Percentiles rank a stretch among this genome's conserved stretches.
Evolutionary conservation across 169 alveolate species (phyloP).

Genomic region (Sarcocystis neurona): DNA sequence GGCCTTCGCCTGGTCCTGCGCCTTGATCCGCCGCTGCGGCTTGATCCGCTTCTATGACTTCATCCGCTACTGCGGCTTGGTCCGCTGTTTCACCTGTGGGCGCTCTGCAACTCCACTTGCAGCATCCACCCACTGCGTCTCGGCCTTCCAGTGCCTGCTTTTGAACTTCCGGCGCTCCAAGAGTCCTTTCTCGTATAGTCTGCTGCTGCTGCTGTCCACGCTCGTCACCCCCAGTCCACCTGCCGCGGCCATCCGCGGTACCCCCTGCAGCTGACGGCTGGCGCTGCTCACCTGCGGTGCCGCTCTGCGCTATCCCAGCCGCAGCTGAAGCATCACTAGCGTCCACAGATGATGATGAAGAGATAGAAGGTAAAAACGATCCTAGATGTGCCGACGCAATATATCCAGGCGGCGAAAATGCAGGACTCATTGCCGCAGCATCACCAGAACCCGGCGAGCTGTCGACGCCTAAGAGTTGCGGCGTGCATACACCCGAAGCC

Average conservation of each 20-base stretch:
- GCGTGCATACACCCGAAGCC: not conserved
- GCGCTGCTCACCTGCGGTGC: no score
- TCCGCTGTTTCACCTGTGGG: not conserved
- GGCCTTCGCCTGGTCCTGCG: not conserved
- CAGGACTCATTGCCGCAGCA: not conserved
- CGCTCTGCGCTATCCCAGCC: slow-evolving; percentile 22
- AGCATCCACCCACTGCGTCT: not conserved
- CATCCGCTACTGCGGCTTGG: not conserved
- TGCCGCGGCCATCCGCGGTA: not conserved
- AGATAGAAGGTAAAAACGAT: not conserved
- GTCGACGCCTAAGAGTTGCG: not conserved
- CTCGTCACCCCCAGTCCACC: not conserved
- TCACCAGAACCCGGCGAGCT: not conserved
- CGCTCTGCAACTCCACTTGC: not conserved
- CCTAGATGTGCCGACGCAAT: not conserved
- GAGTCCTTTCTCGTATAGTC: not conserved
- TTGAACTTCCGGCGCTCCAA: not conserved
- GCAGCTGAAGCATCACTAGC: not conserved
- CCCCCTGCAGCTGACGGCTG: slow-evolving; percentile 11
- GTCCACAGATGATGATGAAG: not conserved
- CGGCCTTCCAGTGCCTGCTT: slow-evolving; percentile 11
- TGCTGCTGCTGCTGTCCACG: slow-evolving; percentile 3
- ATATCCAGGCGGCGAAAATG: not conserved
- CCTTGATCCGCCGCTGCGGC: not conserved
- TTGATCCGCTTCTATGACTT: not conserved